phyloP scores from a whole-genome alignment of 1,139 yeast genomes.

The Saccharomycopsis phalli region DNA sequence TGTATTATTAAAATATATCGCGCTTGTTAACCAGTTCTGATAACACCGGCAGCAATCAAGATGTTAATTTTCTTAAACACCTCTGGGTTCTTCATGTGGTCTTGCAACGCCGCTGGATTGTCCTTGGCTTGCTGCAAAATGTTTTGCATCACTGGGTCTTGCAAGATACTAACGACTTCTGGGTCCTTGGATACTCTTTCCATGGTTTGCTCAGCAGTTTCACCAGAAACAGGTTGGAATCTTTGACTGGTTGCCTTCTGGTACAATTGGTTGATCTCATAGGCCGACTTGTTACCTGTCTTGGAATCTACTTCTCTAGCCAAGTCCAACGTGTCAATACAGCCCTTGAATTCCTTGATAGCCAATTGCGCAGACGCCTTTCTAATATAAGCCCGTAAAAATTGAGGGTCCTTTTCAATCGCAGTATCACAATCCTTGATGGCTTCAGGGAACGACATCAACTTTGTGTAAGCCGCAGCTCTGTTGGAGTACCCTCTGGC shows the following conservation, averaged over 20 bases:
- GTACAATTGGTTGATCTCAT: constrained; percentile 78
- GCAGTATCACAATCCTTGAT: constrained; percentile 88
- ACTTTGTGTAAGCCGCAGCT: constrained; percentile 92
- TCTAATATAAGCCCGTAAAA: constrained; percentile 92
- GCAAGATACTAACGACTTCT: constrained; percentile 80
- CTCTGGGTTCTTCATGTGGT: constrained; percentile 96
- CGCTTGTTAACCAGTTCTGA: constrained; percentile 55
- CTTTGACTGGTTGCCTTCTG: constrained; percentile 72
- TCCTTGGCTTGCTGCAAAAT: constrained; percentile 90
- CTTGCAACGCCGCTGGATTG: constrained; percentile 94
- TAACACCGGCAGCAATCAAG: constrained; percentile 94
- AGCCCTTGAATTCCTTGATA: constrained; percentile 76
- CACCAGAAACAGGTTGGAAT: constrained; percentile 74
- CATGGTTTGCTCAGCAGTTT: constrained; percentile 90
- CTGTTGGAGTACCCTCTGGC: constrained; percentile 97
- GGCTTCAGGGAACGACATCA: constrained; percentile 96
- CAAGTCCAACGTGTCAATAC: constrained; percentile 69
- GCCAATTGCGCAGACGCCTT: constrained; percentile 93
- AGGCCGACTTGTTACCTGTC: constrained; percentile 46
- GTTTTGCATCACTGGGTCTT: constrained; percentile 96
- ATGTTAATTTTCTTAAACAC: constrained; percentile 82
- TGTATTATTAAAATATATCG: background rate
- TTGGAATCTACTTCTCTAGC: constrained; percentile 74
- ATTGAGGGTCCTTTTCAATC: constrained; percentile 75
- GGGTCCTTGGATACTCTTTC: constrained; percentile 91